Percentiles rank a stretch among this genome's conserved stretches.
These are phyloP conservation scores for Elsinoe ampelina DNA, from an alignment of 2,329 filamentous ascomycete species.

Conservation along the genomic window DNA sequence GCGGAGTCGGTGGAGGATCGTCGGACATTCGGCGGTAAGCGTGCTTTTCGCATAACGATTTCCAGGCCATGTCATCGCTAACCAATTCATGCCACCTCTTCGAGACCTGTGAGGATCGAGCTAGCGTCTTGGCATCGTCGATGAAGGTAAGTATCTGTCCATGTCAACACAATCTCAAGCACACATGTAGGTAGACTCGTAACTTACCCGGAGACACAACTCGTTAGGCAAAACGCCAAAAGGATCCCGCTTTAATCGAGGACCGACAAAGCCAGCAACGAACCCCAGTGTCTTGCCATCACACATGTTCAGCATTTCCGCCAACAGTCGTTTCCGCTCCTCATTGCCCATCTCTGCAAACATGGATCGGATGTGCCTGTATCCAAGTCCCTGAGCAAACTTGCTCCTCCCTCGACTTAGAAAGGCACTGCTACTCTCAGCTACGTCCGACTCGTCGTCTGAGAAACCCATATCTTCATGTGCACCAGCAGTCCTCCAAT, in stretches of 20 bases:
- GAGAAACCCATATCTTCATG: conserved; percentile 65
- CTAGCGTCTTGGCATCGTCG: conserved; percentile 89
- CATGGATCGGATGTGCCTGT: conserved; percentile 67
- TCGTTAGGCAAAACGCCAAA: conserved; percentile 89
- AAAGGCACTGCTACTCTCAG: conserved; percentile 20
- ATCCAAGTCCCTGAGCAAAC: conserved; percentile 26
- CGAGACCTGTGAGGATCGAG: conserved; percentile 91
- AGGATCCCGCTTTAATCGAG: conserved; percentile 88
- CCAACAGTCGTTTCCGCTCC: conserved; percentile 71
- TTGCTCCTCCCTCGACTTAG: conserved; percentile 16
- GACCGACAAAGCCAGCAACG: conserved; percentile 91
- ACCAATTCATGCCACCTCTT: conserved; percentile 86
- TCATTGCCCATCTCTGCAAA: conserved; percentile 69
- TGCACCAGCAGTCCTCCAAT: conserved; percentile 69
- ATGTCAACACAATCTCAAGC: conserved; percentile 10
- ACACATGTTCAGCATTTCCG: conserved; percentile 84
- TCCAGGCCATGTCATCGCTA: conserved; percentile 97
- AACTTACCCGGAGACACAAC: conserved; percentile 71
- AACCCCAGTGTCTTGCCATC: conserved; percentile 93
- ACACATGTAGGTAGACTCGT: neutral
- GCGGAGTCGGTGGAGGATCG: conserved; percentile 23
- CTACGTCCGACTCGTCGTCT: conserved; percentile 23
- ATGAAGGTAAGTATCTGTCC: conserved; percentile 84
- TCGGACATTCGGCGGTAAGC: conserved; percentile 60
- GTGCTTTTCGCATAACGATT: conserved; percentile 91